A percentile compares a stretch with the other conserved stretches of the same genome.
Conservation (phyloP, 106 monocot genomes). For the Xerophyta viscosa region DNA sequence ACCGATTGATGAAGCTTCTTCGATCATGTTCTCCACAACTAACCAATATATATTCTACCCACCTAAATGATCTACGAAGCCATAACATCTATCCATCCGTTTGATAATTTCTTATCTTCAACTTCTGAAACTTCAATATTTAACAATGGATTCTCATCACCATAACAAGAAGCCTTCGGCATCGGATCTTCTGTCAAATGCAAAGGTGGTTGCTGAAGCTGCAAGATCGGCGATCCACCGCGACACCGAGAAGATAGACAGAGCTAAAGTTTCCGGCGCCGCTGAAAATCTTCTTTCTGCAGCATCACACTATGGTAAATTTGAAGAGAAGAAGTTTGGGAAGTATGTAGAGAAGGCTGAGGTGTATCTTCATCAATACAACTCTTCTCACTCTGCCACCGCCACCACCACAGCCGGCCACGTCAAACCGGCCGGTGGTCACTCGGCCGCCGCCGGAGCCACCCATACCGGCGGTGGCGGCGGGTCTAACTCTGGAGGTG, state of each 20-base stretch:
- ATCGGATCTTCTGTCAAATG: slow-evolving; percentile 28
- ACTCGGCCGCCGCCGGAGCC: neutral
- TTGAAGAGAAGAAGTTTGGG: slow-evolving; percentile 34
- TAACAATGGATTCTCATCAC: too few species aligned
- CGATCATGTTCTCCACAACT: too few species aligned
- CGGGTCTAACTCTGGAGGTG: neutral
- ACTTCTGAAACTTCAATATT: too few species aligned
- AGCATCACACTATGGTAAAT: slow-evolving; percentile 39
- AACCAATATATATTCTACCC: too few species aligned
- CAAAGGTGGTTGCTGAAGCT: slow-evolving; percentile 27
- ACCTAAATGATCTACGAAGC: too few species aligned
- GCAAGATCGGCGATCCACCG: slow-evolving; percentile 17
- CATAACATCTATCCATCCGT: too few species aligned
- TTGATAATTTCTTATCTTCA: too few species aligned
- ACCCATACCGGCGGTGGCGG: neutral
- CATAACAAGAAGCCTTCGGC: slow-evolving; percentile 1
- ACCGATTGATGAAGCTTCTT: too few species aligned
- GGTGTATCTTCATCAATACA: slow-evolving; percentile 28
- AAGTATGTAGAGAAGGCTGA: slow-evolving; percentile 52
- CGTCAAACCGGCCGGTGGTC: neutral
- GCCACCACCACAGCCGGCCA: neutral
- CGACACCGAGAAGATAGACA: slow-evolving; percentile 36
- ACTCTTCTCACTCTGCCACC: neutral
- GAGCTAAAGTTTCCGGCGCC: slow-evolving; percentile 33
- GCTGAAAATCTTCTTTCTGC: slow-evolving; percentile 41